Conservation (phyloP, 129 eudicot genomes). For the Calendula officinalis region DNA sequence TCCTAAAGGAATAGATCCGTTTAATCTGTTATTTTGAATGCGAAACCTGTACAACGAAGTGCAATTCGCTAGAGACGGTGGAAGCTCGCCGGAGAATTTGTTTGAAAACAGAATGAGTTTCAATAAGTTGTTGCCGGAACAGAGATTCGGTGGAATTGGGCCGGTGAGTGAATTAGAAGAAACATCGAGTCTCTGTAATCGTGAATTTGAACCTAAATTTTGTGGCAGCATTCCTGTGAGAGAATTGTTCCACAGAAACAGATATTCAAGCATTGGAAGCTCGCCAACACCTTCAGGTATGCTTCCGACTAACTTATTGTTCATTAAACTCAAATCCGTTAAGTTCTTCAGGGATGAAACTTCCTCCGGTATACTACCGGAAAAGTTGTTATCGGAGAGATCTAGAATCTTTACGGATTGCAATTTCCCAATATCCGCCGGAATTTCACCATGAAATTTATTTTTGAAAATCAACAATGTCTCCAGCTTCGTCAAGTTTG, state of each 20-base stretch:
- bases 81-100: constrained; percentile 55
- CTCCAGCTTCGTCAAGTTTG: constrained; percentile 52
- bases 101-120: constrained; percentile 74
- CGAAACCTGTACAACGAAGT: constrained; percentile 59
- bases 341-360: constrained; percentile 53
- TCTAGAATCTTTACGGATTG: constrained; percentile 48
- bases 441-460: constrained; percentile 57
- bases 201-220: constrained; percentile 61
- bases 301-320: constrained; percentile 60
- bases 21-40: constrained; percentile 61
- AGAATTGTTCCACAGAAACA: constrained; percentile 81
- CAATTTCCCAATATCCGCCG: constrained; percentile 44
- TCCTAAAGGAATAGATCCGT: constrained; percentile 73
- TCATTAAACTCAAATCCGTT: constrained; percentile 46
- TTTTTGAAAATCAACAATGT: constrained; percentile 59
- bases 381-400: constrained; percentile 62
- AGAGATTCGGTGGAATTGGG: constrained; percentile 67
- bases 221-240: constrained; percentile 71
- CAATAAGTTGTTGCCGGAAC: constrained; percentile 56
- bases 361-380: constrained; percentile 62
- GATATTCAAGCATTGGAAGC: constrained; percentile 54
- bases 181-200: constrained; percentile 64
- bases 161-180: constrained; percentile 78
- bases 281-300: constrained; percentile 79
- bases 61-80: constrained; percentile 67